phyloP scores from a whole-genome alignment of 345 rosid genomes.

The Lepidium africanum region DNA sequence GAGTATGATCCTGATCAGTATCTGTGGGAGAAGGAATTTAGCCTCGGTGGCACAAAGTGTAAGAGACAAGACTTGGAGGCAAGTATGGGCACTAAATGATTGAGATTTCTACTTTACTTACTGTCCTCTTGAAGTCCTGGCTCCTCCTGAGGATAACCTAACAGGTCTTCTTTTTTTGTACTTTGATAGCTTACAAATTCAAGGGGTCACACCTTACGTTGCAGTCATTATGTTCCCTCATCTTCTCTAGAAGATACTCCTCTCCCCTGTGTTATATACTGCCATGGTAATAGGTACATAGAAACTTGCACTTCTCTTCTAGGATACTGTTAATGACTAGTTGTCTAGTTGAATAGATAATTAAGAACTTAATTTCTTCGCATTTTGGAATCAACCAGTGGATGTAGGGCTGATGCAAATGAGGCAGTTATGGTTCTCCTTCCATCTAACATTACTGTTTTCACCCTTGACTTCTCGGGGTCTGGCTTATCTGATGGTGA shows the following conservation, averaged over 20 bases:
- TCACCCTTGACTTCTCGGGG: conserved; percentile 96
- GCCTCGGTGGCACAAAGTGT: conserved; percentile 65
- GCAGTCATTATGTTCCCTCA: conserved; percentile 84
- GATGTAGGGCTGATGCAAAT: conserved; percentile 97
- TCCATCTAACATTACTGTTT: conserved; percentile 89
- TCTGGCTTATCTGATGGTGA: conserved; percentile 95
- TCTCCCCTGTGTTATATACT: conserved; percentile 93
- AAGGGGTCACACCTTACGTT: conserved; percentile 74
- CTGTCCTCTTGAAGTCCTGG: not conserved
- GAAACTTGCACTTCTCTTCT: not conserved
- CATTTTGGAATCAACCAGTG: conserved; percentile 49
- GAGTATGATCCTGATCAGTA: conserved; percentile 89
- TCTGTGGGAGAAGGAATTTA: conserved; percentile 85
- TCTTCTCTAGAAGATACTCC: conserved; percentile 54
- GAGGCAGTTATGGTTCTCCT: conserved; percentile 92
- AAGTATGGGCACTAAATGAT: conserved; percentile 42
- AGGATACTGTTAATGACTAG: not conserved
- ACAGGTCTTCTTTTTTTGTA: conserved; percentile 4
- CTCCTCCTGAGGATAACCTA: not conserved
- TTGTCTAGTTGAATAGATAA: not conserved
- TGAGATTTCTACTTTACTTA: not conserved
- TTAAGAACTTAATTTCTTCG: conserved; percentile 18
- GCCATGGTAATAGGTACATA: conserved; percentile 89
- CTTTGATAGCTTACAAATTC: conserved; percentile 66
- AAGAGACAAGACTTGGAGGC: conserved; percentile 96